Evolutionary conservation across 257 asterid species (phyloP).

Genomic region (Gynochthodes officinalis): DNA sequence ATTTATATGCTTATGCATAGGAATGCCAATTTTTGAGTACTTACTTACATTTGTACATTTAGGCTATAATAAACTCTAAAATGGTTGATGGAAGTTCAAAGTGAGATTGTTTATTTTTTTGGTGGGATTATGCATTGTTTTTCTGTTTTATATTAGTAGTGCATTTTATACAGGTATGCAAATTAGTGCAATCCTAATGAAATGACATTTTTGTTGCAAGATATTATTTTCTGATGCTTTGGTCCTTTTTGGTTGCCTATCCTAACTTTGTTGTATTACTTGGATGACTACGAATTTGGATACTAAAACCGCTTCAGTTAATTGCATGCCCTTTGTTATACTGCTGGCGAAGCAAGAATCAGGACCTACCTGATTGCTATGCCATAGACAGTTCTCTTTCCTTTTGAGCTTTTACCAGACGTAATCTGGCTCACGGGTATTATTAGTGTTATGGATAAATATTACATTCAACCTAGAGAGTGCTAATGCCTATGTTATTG

Average conservation of each 20-base stretch:
- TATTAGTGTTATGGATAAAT: no score
- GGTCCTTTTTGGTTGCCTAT: background rate
- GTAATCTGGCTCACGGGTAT: no score
- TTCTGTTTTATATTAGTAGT: background rate
- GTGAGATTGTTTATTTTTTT: background rate
- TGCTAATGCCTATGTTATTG: no score
- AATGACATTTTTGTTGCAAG: background rate
- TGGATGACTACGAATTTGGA: background rate
- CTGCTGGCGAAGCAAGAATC: background rate
- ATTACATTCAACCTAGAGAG: no score
- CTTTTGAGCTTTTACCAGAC: background rate
- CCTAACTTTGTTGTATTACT: background rate
- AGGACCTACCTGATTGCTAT: background rate
- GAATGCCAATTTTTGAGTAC: background rate
- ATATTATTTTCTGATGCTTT: background rate
- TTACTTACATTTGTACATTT: background rate
- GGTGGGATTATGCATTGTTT: background rate
- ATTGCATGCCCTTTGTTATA: background rate
- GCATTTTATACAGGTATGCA: background rate
- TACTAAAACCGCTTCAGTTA: background rate
- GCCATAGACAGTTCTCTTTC: background rate
- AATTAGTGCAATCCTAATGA: background rate
- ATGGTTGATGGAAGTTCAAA: background rate
- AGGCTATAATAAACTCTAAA: background rate
- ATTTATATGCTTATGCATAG: background rate